phyloP scores from a whole-genome alignment of 2,329 filamentous ascomycete genomes.

The Alternaria ethzedia region DNA sequence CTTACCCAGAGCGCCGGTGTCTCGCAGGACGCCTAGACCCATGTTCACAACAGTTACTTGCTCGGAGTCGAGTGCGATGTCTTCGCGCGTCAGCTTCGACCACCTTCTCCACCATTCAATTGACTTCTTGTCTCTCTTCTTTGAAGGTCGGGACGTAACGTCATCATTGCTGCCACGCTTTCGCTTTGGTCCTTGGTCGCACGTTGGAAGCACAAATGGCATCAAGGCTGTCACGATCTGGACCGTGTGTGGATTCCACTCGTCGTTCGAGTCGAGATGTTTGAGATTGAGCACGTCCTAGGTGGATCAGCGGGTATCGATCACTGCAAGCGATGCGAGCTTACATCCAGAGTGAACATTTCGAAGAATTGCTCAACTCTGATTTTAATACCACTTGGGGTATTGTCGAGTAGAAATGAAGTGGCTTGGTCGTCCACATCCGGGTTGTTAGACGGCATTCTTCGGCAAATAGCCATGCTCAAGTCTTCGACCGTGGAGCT shows the following conservation, averaged over 20 bases:
- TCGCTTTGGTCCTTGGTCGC: neutral
- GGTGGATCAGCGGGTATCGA: neutral
- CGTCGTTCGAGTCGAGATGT: neutral
- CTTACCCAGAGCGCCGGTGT: neutral
- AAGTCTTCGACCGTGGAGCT: neutral
- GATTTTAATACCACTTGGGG: neutral
- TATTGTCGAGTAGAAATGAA: neutral
- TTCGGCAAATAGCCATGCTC: neutral
- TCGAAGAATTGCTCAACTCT: neutral
- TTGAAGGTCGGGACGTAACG: neutral
- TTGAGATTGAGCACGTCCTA: neutral
- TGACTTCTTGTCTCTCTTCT: neutral
- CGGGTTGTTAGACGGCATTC: neutral
- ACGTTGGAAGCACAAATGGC: neutral
- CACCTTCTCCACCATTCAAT: neutral
- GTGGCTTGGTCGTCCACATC: neutral
- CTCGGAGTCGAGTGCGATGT: neutral
- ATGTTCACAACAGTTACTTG: neutral
- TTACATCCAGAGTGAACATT: neutral
- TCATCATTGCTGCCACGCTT: neutral
- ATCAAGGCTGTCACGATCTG: neutral
- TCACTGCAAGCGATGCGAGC: neutral
- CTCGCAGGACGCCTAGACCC: neutral
- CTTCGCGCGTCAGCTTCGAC: neutral
- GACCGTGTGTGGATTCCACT: neutral